Conservation (phyloP, 768 basidiomycete genomes). For the Russula compacta region DNA sequence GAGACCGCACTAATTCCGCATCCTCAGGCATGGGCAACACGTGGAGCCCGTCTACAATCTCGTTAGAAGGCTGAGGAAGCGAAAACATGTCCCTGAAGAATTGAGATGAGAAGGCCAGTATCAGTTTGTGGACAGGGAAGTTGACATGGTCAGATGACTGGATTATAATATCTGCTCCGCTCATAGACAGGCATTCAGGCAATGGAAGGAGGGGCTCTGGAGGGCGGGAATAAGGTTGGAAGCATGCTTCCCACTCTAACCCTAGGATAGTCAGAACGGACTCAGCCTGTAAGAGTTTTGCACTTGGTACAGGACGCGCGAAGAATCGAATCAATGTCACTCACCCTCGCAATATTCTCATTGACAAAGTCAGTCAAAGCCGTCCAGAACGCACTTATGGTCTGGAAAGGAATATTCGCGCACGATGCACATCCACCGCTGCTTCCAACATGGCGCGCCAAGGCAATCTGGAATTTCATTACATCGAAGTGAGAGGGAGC, state of each 20-base stretch:
- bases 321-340: background rate
- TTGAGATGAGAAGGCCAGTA: constrained; percentile 26
- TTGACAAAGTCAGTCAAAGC: background rate
- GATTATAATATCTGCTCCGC: background rate
- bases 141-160: constrained; percentile 1
- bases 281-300: constrained; percentile 2
- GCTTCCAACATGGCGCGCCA: background rate
- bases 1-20: constrained; percentile 2
- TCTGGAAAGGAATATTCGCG: background rate
- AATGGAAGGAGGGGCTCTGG: background rate
- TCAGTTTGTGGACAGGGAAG: constrained; percentile 26
- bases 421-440: background rate
- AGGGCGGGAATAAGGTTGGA: too few species aligned
- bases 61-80: constrained; percentile 15
- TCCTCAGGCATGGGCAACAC: constrained; percentile 14
- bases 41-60: constrained; percentile 3
- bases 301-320: background rate
- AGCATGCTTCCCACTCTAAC: too few species aligned
- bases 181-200: background rate
- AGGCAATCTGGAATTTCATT: background rate
- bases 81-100: constrained; percentile 28
- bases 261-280: background rate
- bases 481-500: background rate
- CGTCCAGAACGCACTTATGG: background rate
- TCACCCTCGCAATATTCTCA: background rate